Percentiles rank a stretch among this genome's conserved stretches.
These are phyloP conservation scores for Cydonia oblonga DNA, from an alignment of 331 rosid genomes.

Conservation along the genomic window DNA sequence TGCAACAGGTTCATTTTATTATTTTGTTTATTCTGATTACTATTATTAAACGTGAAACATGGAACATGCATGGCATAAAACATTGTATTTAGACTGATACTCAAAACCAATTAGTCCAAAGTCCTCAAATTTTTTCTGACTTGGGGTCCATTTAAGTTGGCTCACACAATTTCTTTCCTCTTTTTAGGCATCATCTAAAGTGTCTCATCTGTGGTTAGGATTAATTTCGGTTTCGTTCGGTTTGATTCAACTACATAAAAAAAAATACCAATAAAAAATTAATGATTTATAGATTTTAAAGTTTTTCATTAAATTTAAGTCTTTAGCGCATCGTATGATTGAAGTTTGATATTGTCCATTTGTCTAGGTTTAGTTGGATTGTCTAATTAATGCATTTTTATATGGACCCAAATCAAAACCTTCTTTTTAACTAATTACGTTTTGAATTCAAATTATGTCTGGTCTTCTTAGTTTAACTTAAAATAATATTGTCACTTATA, in stretches of 20 bases:
- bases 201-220: neutral
- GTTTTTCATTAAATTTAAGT: neutral
- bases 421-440: too few species aligned
- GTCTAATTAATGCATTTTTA: neutral
- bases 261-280: neutral
- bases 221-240: neutral
- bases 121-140: neutral
- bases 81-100: neutral
- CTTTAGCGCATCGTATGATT: neutral
- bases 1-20: neutral
- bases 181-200: neutral
- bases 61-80: neutral
- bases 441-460: too few species aligned
- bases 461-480: too few species aligned
- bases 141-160: conserved; percentile 23
- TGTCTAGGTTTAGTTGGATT: neutral
- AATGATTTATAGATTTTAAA: neutral
- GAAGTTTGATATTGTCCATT: neutral
- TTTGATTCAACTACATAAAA: neutral
- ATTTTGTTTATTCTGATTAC: neutral
- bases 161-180: neutral
- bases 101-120: neutral
- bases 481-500: too few species aligned
- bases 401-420: neutral
- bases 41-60: conserved; percentile 7